Base-by-base conservation (phyloP, 371 early-diverging fungal species). In the Apophysomyces ossiformis region DNA sequence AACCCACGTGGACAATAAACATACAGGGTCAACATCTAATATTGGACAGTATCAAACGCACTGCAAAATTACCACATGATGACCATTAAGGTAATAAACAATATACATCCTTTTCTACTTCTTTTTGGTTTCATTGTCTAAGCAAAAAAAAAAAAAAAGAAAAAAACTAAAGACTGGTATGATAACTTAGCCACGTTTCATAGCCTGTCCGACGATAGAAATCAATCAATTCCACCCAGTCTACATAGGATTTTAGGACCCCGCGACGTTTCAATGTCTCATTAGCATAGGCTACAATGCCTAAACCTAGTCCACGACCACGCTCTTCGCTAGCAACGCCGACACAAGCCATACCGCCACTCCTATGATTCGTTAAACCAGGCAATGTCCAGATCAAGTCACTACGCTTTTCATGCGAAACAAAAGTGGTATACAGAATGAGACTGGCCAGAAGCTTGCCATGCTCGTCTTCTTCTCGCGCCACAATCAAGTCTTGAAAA, bases 291-390 rank as follows among this genome's bases (percentile, higher is more conserved):
- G 71, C 76, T 18, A 81, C 79, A 35, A 81, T 65, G 8, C 79
- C 79, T 12, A 77, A 44, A 4, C 81, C 79, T 61, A 79, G 77
- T 6, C 79, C 81, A 67, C 79, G 69, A 1, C 81, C 81, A 46
- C 81, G 69, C 57, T 72, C 67, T 38, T 81, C 76, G 6, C 59
- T 63, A 1, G 79, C 76, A 12, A 81, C 75, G 13, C 84, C 81
- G 13, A 83, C 84, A 58, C 84, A 81, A 26, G 84, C 76, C 77
- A 83, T 76, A 11, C 78, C 81, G 15, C 81, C 84, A 59, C 79
- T 77, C 7, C 69, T 41, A 7, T 37, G 7, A 5, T 72, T 76
- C 69, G 75, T 75, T 38, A 81, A 50, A 4, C 47, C 60, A 0
- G 58, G 47, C 35, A 81, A 69, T 9, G 71, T 70, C 84, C 84